Percentiles rank a stretch among this genome's conserved stretches.
These are phyloP conservation scores for Neurospora sp. DNA, from an alignment of 2,329 filamentous ascomycete genomes.

Conservation along the genomic window DNA sequence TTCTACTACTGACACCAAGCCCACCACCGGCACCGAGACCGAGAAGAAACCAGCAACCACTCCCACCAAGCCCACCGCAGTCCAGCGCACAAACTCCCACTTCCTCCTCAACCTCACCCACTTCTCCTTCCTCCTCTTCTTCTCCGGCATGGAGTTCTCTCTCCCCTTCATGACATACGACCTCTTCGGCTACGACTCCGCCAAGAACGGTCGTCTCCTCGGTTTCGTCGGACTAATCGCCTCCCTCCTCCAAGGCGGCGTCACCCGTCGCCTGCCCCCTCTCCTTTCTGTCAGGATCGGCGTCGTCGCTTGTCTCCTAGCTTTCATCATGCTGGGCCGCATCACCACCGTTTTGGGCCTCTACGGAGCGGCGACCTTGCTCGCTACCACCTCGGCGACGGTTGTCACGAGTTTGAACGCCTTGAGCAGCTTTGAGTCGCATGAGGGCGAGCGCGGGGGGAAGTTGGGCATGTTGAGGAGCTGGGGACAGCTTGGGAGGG, in stretches of 20 bases:
- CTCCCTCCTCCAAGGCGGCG: constrained; percentile 83
- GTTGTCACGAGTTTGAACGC: constrained; percentile 93
- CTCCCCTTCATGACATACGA: constrained; percentile 97
- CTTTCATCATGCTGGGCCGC: constrained; percentile 69
- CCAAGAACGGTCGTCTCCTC: constrained; percentile 73
- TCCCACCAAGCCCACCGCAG: constrained; percentile 4
- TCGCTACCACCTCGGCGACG: constrained; percentile 86
- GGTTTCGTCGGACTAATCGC: constrained; percentile 88
- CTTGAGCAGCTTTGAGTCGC: constrained; percentile 81
- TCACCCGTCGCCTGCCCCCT: constrained; percentile 77
- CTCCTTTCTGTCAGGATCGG: constrained; percentile 71
- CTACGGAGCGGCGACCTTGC: constrained; percentile 70
- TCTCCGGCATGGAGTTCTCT: constrained; percentile 96
- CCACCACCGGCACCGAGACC: no score
- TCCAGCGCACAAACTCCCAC: constrained; percentile 69
- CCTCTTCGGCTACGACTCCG: constrained; percentile 72
- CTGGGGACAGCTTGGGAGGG: constrained; percentile 79
- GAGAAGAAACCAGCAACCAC: constrained; percentile 11
- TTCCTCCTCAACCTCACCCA: constrained; percentile 74
- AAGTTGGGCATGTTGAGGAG: constrained; percentile 76
- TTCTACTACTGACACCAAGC: no score
- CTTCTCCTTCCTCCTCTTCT: constrained; percentile 87
- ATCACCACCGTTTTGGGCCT: constrained; percentile 59
- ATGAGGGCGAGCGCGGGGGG: constrained; percentile 67
- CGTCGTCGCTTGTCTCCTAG: constrained; percentile 63